Percentiles rank a stretch among this genome's conserved stretches.
Evolutionary conservation across 441 rosid species (phyloP).

Genomic region (Dalechampia spathulata): DNA sequence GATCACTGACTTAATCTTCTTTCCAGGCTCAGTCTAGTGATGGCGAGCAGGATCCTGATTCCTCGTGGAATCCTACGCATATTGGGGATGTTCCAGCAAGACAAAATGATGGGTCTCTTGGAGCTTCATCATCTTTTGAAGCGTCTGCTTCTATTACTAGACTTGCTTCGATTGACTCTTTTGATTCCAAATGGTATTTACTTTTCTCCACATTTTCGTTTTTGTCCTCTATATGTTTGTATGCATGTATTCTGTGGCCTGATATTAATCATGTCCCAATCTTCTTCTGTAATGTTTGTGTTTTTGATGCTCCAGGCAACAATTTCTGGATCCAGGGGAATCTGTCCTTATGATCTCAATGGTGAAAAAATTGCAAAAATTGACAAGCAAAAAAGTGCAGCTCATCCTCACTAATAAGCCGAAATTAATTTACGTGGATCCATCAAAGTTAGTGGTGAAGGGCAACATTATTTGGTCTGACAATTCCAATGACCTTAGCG

Average conservation of each 20-base stretch:
- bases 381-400: constrained; percentile 96
- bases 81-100: constrained; percentile 49
- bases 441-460: constrained; percentile 75
- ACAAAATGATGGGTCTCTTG: constrained; percentile 49
- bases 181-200: constrained; percentile 91
- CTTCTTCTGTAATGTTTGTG: constrained; percentile 6
- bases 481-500: constrained; percentile 74
- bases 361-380: constrained; percentile 87
- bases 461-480: constrained; percentile 93
- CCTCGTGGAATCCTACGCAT: constrained; percentile 74
- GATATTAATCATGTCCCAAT: too few relatives aligned
- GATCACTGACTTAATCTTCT: constrained; percentile 9
- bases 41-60: constrained; percentile 44
- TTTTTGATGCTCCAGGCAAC: constrained; percentile 62
- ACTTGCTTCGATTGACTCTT: constrained; percentile 93
- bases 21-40: constrained; percentile 57
- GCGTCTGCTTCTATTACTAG: constrained; percentile 59
- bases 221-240: background rate
- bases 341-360: constrained; percentile 95
- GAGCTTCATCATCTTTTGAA: constrained; percentile 42
- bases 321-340: constrained; percentile 94
- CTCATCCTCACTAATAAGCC: constrained; percentile 97
- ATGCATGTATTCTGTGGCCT: too few relatives aligned
- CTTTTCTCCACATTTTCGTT: constrained; percentile 12
- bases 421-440: constrained; percentile 83